Conservation (phyloP, 139 green algal genomes). For the Ulvella scutata region DNA sequence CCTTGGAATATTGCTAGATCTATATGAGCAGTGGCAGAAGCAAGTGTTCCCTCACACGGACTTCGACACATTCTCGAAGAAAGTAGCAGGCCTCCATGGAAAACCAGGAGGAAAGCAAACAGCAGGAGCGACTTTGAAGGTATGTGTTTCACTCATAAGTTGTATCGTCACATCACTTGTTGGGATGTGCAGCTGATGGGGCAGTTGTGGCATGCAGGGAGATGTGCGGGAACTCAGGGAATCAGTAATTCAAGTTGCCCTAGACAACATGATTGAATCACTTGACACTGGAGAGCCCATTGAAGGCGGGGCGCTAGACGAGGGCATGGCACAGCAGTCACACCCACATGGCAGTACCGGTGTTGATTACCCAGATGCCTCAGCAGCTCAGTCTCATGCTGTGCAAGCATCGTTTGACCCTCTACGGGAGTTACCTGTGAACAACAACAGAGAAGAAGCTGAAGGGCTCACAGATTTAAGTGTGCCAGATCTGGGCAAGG, state of each 20-base stretch:
- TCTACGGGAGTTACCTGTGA: too few relatives aligned
- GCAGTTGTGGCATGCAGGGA: not conserved
- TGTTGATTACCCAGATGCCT: too few relatives aligned
- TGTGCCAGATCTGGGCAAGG: too few relatives aligned
- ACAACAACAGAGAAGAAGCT: too few relatives aligned
- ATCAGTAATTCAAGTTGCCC: not conserved
- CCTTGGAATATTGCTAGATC: not conserved
- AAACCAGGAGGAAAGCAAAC: not conserved
- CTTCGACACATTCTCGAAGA: not conserved
- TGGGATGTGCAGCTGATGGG: not conserved
- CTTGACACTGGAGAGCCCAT: not conserved
- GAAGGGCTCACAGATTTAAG: too few relatives aligned
- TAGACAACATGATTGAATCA: not conserved
- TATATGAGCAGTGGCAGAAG: constrained; percentile 1
- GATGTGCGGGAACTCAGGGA: not conserved
- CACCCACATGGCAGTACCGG: too few relatives aligned
- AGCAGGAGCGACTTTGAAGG: not conserved
- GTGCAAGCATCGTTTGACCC: too few relatives aligned
- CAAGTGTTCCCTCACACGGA: not conserved
- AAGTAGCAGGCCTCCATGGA: not conserved
- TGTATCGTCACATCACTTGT: not conserved
- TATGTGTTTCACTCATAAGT: not conserved
- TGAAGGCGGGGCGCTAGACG: too few relatives aligned
- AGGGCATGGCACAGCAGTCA: too few relatives aligned
- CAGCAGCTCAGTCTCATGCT: too few relatives aligned